Conservation (phyloP, 2,329 filamentous ascomycete species). For the Malbranchea zuffiana region DNA sequence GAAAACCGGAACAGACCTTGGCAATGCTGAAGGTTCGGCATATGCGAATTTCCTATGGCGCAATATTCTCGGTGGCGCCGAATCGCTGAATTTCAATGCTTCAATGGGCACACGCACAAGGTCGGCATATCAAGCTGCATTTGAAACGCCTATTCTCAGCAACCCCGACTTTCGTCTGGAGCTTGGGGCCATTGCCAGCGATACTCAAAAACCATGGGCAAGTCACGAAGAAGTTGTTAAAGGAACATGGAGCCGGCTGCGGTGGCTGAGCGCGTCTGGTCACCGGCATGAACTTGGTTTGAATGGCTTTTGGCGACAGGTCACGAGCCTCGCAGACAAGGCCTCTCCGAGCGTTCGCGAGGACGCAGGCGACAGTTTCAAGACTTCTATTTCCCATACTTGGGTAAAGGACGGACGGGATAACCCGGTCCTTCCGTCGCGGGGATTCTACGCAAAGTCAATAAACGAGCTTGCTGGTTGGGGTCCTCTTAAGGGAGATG, state of each 20-base stretch:
- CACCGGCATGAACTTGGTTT: constrained; percentile 71
- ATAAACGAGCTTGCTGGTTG: constrained; percentile 76
- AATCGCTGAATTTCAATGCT: constrained; percentile 76
- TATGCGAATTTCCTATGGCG: constrained; percentile 79
- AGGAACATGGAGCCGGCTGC: constrained; percentile 64
- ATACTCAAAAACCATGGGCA: constrained; percentile 82
- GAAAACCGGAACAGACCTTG: constrained; percentile 89
- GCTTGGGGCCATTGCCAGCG: constrained; percentile 68
- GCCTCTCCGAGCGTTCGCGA: constrained; percentile 72
- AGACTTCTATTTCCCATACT: constrained; percentile 72
- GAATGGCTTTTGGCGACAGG: constrained; percentile 72
- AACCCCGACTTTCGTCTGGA: constrained; percentile 73
- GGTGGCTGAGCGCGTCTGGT: constrained; percentile 56
- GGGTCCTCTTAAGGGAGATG: constrained; percentile 74
- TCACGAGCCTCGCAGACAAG: constrained; percentile 63
- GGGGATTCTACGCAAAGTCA: constrained; percentile 69
- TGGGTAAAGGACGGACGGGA: constrained; percentile 74
- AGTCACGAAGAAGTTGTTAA: constrained; percentile 84
- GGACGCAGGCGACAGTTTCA: constrained; percentile 84
- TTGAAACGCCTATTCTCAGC: constrained; percentile 71
- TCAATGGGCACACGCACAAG: constrained; percentile 81
- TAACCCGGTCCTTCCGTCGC: constrained; percentile 70
- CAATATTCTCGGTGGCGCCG: constrained; percentile 89
- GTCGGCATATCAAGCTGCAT: constrained; percentile 78
- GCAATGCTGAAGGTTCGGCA: constrained; percentile 85